Evolutionary conservation across 2,329 filamentous ascomycete species (phyloP).

Genomic region (Aspergillus pseudonomiae): DNA sequence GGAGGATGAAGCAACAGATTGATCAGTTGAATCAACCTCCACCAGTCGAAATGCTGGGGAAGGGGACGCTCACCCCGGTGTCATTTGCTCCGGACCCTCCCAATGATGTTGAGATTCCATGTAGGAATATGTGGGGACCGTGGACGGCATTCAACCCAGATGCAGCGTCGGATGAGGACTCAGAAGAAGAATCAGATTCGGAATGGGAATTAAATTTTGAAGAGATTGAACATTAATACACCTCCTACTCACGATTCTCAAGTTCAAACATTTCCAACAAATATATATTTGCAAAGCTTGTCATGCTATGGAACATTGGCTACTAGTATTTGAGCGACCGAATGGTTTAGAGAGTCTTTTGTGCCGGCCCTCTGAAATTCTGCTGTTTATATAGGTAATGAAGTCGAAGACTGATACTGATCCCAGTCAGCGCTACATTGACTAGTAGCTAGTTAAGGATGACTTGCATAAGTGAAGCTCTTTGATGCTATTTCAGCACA

Average conservation of each 20-base stretch:
- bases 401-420: too few relatives aligned
- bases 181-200: neutral
- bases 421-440: neutral
- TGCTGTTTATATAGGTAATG: too few relatives aligned
- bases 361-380: rapidly evolving
- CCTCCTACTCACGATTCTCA: too few relatives aligned
- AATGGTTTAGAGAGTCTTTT: too few relatives aligned
- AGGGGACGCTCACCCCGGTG: neutral
- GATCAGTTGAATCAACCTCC: neutral
- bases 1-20: neutral
- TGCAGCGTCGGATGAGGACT: too few relatives aligned
- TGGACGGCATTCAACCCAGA: neutral
- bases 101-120: neutral
- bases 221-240: too few relatives aligned
- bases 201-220: neutral
- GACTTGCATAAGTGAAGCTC: neutral
- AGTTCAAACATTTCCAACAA: too few relatives aligned
- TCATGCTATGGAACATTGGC: rapidly evolving
- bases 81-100: neutral
- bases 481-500: neutral
- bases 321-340: too few relatives aligned
- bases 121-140: neutral
- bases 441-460: too few relatives aligned
- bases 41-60: neutral
- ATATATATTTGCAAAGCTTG: too few relatives aligned